Conservation (phyloP, 2,329 filamentous ascomycete genomes). For the Fusarium oligoseptatum region DNA sequence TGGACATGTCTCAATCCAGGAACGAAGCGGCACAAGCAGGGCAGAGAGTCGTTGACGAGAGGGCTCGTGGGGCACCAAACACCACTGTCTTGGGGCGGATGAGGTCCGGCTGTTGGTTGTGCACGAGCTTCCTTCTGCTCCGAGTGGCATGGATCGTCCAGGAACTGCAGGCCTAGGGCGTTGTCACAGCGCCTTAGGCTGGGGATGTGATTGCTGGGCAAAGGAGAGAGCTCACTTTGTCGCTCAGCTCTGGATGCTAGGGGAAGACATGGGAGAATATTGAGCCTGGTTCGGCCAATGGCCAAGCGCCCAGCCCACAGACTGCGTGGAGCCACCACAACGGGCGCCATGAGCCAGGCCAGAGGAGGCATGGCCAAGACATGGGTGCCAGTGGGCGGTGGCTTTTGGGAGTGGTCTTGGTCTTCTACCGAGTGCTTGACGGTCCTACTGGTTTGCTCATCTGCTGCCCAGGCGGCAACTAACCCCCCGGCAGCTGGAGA, state of each 20-base stretch:
- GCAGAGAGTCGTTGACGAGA: conserved; percentile 37
- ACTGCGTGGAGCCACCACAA: conserved; percentile 38
- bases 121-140: conserved; percentile 37
- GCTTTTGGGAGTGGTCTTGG: conserved; percentile 35
- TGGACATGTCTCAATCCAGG: conserved; percentile 56
- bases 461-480: conserved; percentile 42
- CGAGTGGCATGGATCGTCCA: conserved; percentile 41
- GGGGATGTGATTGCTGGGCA: conserved; percentile 43
- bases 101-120: conserved; percentile 38
- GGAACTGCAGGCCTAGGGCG: conserved; percentile 40
- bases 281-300: conserved; percentile 38
- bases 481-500: conserved; percentile 42
- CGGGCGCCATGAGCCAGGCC: conserved; percentile 40
- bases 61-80: conserved; percentile 37
- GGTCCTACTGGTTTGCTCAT: conserved; percentile 34
- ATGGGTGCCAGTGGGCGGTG: conserved; percentile 36
- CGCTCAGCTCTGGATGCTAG: conserved; percentile 29
- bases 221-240: conserved; percentile 30
- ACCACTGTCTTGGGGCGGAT: conserved; percentile 40
- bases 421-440: conserved; percentile 19
- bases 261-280: conserved; percentile 30
- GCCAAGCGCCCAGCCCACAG: conserved; percentile 30
- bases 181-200: conserved; percentile 43
- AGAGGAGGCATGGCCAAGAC: conserved; percentile 37
- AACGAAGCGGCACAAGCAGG: conserved; percentile 49